These are phyloP conservation scores for Penicillium daleae DNA, from an alignment of 495 filamentous ascomycete species.

Conservation along the genomic window DNA sequence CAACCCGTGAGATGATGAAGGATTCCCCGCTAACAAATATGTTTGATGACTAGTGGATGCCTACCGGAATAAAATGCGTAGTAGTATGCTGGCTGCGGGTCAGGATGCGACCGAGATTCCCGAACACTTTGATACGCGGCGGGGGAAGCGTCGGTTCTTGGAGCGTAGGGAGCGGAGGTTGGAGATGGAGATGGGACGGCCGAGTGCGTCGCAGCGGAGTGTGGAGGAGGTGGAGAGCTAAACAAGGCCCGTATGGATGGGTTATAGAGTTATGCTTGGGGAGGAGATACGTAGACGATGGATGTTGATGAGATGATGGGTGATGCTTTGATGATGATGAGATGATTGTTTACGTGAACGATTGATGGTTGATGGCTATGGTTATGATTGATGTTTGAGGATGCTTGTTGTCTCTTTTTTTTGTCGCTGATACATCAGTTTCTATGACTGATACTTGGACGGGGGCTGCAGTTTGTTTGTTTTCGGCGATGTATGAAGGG, in stretches of 20 bases:
- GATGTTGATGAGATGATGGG: not conserved
- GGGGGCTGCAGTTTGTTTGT: not conserved
- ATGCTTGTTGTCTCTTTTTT: slow-evolving; percentile 1
- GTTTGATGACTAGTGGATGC: slow-evolving; percentile 71
- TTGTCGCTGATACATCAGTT: too few relatives aligned
- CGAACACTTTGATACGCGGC: slow-evolving; percentile 85
- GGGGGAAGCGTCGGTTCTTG: slow-evolving; percentile 82
- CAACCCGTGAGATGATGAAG: not conserved
- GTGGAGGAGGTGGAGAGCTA: slow-evolving; percentile 50
- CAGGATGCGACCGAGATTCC: slow-evolving; percentile 72
- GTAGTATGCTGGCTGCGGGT: slow-evolving; percentile 72
- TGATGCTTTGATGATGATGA: slow-evolving; percentile 1
- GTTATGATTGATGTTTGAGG: not conserved
- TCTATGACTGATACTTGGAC: not conserved
- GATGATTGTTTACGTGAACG: not conserved
- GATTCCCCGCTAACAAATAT: not conserved
- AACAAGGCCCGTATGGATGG: too few relatives aligned
- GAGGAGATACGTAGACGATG: not conserved
- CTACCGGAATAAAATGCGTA: slow-evolving; percentile 90
- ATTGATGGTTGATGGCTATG: not conserved
- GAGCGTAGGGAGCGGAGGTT: slow-evolving; percentile 54
- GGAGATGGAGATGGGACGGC: slow-evolving; percentile 19
- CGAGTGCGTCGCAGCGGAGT: slow-evolving; percentile 37
- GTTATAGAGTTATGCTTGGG: too few relatives aligned
- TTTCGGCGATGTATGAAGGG: slow-evolving; percentile 8